Base-by-base conservation (phyloP, 164 flowering plant species). In the Chimonanthus praecox region DNA sequence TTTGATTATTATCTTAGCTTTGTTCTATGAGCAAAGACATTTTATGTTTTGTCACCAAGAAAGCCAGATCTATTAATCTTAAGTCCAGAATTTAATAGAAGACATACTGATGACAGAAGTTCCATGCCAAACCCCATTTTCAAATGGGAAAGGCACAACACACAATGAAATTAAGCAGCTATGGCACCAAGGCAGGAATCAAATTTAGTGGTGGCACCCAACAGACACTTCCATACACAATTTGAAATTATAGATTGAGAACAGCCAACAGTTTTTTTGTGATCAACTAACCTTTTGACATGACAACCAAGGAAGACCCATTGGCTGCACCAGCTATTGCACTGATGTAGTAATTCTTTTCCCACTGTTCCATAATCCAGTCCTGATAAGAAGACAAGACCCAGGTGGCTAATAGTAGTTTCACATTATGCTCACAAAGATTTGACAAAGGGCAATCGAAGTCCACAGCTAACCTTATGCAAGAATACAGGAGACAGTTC, bases 331-430 rank as follows among this genome's bases (percentile, higher is more conserved):
- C 98, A 75, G 95, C 98, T 49, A 94, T 87, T 48, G 98, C 83
- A 74, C 91, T 94, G 71, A 94, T 94, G 75, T 91, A 92, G 76
- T 77, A 94, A 73, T 90, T 91, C 78, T 87, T 89, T 70, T 94
- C 98, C 98, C 98, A 94, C 49, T 93, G 97, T 77, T 93, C 97
- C 98, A 93, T 90, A 54, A 93, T 93, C 98, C 97, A 93, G 64
- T 93, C 98, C 98, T 94, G 78, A 47, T 5, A 4, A 64, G 70
- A 51, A 74, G 76, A 18, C 67, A 62, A 72, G 48, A 69, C 18
- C 15, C 49, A 11, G 47, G 10, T 51, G 33, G 2, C 33, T 47
- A 71, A 49, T 4, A 68, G 44, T 48, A 43, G 58, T 58, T 51
- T 61, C 58, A 76, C n/a, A 43, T 66, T 46, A 69, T 7, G 60